These are phyloP conservation scores for Alternaria solani DNA, from an alignment of 2,329 filamentous ascomycete genomes.

Conservation along the genomic window DNA sequence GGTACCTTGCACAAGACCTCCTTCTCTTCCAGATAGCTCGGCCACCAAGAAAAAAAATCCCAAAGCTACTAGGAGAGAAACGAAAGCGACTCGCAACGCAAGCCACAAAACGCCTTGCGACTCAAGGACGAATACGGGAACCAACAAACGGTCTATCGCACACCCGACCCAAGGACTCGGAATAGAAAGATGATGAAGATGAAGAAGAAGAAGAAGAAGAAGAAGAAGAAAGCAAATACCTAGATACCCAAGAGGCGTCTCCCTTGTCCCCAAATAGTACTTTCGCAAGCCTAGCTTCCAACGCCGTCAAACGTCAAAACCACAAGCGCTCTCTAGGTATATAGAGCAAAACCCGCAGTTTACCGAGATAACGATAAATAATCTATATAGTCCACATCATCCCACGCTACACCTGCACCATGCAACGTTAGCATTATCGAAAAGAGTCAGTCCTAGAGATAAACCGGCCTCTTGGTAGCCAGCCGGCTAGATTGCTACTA, in stretches of 20 bases:
- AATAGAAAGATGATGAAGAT: background rate
- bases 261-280: background rate
- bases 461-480: constrained; percentile 1
- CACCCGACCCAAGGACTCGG: background rate
- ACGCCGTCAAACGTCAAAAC: background rate
- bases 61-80: background rate
- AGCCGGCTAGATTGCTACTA: constrained; percentile 1
- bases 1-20: background rate
- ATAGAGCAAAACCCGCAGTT: background rate
- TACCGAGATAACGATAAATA: background rate
- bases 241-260: background rate
- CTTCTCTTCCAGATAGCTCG: background rate
- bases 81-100: constrained; percentile 3
- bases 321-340: background rate
- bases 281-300: background rate
- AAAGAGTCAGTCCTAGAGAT: background rate
- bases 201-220: background rate
- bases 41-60: background rate
- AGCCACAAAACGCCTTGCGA: constrained; percentile 3
- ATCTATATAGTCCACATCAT: background rate
- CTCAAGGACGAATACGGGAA: background rate
- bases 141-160: background rate
- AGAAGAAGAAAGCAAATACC: background rate
- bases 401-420: constrained; percentile 10
- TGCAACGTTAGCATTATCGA: constrained; percentile 9